Percentiles rank a stretch among this genome's conserved stretches.
These are phyloP conservation scores for Monilinia fructigena DNA, from an alignment of 2,329 filamentous ascomycete species.

Conservation along the genomic window DNA sequence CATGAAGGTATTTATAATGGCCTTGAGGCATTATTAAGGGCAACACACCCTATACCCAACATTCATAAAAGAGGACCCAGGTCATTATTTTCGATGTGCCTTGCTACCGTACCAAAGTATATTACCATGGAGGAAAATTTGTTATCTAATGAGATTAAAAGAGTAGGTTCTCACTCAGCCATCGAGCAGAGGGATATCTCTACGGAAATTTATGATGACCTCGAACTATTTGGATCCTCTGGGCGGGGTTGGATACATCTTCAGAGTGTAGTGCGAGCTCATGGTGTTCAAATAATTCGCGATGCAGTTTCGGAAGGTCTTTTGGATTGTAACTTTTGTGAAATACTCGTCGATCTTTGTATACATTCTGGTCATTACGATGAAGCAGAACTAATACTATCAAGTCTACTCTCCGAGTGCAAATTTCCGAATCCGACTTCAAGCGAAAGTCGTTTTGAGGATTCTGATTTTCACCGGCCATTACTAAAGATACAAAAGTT, in stretches of 20 bases:
- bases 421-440: conserved; percentile 43
- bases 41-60: conserved; percentile 40
- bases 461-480: conserved; percentile 36
- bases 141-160: conserved; percentile 44
- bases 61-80: conserved; percentile 37
- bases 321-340: conserved; percentile 44
- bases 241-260: conserved; percentile 49
- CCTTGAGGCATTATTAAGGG: conserved; percentile 47
- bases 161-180: conserved; percentile 41
- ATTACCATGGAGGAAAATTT: conserved; percentile 48
- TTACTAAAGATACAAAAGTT: conserved; percentile 43
- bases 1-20: conserved; percentile 49
- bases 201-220: conserved; percentile 49
- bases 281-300: conserved; percentile 47
- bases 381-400: conserved; percentile 47
- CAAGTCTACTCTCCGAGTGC: conserved; percentile 39
- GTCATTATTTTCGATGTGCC: conserved; percentile 51
- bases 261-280: conserved; percentile 47
- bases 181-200: conserved; percentile 43
- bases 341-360: conserved; percentile 47
- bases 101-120: conserved; percentile 50
- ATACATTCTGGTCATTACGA: conserved; percentile 40
- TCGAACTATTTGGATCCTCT: conserved; percentile 47
- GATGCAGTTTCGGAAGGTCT: conserved; percentile 47
- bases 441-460: conserved; percentile 30